Conservation (phyloP, 1,284 basidiomycete species). For the Irpex sp. region DNA sequence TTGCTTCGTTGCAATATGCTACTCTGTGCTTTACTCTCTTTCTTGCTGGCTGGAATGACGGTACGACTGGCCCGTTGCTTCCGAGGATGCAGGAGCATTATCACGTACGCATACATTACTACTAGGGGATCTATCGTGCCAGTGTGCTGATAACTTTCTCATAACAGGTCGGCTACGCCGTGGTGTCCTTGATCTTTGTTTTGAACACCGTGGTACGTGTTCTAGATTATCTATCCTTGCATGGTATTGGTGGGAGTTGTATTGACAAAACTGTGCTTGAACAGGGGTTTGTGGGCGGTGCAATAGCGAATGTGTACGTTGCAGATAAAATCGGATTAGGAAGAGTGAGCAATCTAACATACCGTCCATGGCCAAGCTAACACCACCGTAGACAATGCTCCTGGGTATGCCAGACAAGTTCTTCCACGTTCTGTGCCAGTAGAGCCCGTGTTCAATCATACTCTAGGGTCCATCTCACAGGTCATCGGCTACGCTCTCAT, state of each 20-base stretch:
- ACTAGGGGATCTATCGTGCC: too few relatives aligned
- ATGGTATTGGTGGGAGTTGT: too few relatives aligned
- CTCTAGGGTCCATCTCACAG: conserved; percentile 33
- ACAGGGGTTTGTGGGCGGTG: conserved; percentile 46
- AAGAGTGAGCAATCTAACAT: conserved; percentile 32
- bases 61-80: conserved; percentile 53
- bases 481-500: conserved; percentile 49
- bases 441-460: too few relatives aligned
- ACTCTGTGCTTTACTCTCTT: conserved; percentile 40
- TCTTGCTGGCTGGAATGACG: conserved; percentile 60
- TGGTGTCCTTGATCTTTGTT: conserved; percentile 57
- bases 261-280: too few relatives aligned
- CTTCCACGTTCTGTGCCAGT: too few relatives aligned
- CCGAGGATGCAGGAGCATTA: conserved; percentile 53
- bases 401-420: conserved; percentile 16
- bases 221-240: background rate
- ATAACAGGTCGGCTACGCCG: conserved; percentile 35
- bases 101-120: conserved; percentile 22
- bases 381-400: conserved; percentile 20
- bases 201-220: conserved; percentile 43
- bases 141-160: background rate
- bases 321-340: conserved; percentile 54
- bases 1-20: conserved; percentile 31
- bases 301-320: conserved; percentile 45
- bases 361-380: too few relatives aligned